These are phyloP conservation scores for Fomitopsis serialis DNA, from an alignment of 768 basidiomycete genomes.

Conservation along the genomic window DNA sequence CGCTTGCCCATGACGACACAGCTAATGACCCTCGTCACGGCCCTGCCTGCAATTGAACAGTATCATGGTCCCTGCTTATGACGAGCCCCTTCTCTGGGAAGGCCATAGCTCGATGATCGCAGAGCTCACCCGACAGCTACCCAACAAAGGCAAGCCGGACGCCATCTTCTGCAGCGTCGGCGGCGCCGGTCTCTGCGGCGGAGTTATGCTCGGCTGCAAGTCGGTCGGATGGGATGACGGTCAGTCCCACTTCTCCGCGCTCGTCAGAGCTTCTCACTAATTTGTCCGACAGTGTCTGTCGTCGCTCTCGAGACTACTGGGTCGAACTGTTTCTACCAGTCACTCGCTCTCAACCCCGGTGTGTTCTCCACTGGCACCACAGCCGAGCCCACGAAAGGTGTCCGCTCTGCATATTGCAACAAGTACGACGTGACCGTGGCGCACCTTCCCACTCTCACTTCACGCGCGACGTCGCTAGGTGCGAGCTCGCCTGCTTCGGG, in stretches of 20 bases:
- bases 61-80: conserved; percentile 67
- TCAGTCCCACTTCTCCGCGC: conserved; percentile 19
- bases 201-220: conserved; percentile 64
- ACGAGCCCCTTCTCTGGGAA: conserved; percentile 64
- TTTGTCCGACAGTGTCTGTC: conserved; percentile 46
- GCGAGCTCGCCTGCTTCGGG: conserved; percentile 59
- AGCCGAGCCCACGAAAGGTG: conserved; percentile 34
- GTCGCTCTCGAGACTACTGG: conserved; percentile 68
- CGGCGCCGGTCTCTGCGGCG: conserved; percentile 67
- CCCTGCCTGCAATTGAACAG: conserved; percentile 28
- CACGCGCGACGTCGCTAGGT: conserved; percentile 66
- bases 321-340: conserved; percentile 69
- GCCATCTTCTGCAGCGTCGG: conserved; percentile 79
- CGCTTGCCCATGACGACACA: background rate
- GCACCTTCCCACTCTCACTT: conserved; percentile 51
- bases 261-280: background rate
- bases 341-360: conserved; percentile 50
- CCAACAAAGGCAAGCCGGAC: conserved; percentile 41
- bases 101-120: conserved; percentile 72
- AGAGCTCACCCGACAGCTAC: conserved; percentile 56
- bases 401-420: conserved; percentile 35
- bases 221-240: conserved; percentile 65
- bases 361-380: conserved; percentile 27
- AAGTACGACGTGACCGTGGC: conserved; percentile 48
- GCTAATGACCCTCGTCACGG: background rate